Percentiles rank a stretch among this genome's conserved stretches.
Evolutionary conservation across 768 basidiomycete species (phyloP).

Genomic region (Tulasnella sp.): DNA sequence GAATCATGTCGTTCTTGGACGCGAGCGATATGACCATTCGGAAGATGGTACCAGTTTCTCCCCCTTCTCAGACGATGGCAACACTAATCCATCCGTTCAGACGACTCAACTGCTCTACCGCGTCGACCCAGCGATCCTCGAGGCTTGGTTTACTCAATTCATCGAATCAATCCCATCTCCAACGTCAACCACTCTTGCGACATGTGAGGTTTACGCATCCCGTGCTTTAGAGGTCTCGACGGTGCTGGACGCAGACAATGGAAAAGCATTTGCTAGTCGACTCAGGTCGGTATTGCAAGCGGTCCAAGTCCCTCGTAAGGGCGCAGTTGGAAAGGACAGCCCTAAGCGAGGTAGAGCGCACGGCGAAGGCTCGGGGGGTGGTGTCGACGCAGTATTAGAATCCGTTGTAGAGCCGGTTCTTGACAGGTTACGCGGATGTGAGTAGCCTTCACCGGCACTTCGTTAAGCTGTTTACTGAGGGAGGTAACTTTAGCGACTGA

Average conservation of each 20-base stretch:
- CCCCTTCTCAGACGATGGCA: not conserved
- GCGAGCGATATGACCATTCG: constrained; percentile 57
- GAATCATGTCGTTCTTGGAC: constrained; percentile 63
- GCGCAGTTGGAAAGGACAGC: constrained; percentile 15
- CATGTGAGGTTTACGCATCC: constrained; percentile 22
- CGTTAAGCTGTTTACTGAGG: not conserved
- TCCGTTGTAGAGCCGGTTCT: constrained; percentile 22
- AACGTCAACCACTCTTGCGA: not conserved
- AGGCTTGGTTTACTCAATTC: constrained; percentile 45
- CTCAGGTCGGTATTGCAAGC: constrained; percentile 54
- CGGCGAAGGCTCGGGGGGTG: constrained; percentile 30
- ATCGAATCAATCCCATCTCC: constrained; percentile 10
- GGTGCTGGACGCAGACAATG: constrained; percentile 41
- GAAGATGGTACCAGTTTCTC: constrained; percentile 46
- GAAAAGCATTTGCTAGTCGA: constrained; percentile 40
- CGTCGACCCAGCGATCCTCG: constrained; percentile 58
- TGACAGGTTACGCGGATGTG: constrained; percentile 18
- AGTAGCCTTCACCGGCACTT: not conserved
- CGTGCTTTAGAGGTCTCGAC: constrained; percentile 14
- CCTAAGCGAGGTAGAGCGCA: not conserved
- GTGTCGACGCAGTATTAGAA: constrained; percentile 20
- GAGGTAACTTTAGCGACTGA: not conserved
- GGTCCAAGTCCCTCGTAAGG: constrained; percentile 41
- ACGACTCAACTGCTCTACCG: constrained; percentile 54
- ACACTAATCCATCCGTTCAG: constrained; percentile 38